Base-by-base conservation (phyloP, 2,329 filamentous ascomycete species). In the Colletotrichum orbiculare region DNA sequence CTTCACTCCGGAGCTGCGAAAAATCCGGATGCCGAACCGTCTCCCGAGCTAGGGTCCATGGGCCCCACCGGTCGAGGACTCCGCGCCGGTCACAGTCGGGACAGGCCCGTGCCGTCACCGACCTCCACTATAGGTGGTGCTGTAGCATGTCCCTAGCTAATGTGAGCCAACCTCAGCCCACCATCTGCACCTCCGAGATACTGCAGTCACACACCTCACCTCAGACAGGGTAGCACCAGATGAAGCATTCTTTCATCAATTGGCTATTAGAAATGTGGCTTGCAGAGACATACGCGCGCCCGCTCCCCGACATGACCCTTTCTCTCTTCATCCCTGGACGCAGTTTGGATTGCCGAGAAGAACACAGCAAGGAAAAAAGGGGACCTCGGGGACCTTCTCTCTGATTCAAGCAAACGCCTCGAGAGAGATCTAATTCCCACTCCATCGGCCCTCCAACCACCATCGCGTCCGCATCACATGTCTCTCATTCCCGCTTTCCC, bases 61-160 rank as follows among this genome's bases (percentile, higher is more conserved):
- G 3, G 25, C 25, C 25, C 25, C 25, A 25, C 25, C 25, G 25
- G 25, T 25, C 25, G 25, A 25, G 25, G 25, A 13, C 13, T n/a
- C 15, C 41, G 15, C 45, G 41, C 58, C 50, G 38, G 57, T 49
- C 34, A 37, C 47, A 25, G 33, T 48, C 59, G 49, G 62, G 62
- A 50, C 58, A 48, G 62, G 57, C 45, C 62, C 62, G 62, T 47
- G 62, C 62, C 62, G 62, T 37, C 45, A 41, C 52, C 46, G 46
- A 46, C 50, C 46, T 62, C 58, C 41, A n/a, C 50, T 37, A 39
- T 17, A 17, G 17, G 17, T 35, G 33, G 45, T 12, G 15, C 43
- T 65, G 25, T 25, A 25, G 25, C 25, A 25, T 25, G 25, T 65
- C 62, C 46, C 35, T 65, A 65, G 25, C 25, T 25, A 25, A 25